phyloP scores from a whole-genome alignment of 495 filamentous ascomycete genomes.

The Penicillium lividum region DNA sequence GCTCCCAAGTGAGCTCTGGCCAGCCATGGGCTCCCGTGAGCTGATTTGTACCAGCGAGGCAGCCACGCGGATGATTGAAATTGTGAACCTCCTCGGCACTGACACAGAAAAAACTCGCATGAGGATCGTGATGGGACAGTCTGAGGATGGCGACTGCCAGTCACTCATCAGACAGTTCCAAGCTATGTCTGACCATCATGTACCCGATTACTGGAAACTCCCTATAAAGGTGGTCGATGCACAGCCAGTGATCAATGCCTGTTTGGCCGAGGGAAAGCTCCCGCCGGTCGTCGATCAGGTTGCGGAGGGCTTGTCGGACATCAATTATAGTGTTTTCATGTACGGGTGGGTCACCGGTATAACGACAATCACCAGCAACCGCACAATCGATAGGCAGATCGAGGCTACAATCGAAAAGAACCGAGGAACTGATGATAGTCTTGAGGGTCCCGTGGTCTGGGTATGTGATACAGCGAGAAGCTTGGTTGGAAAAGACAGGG shows the following conservation, averaged over 20 bases:
- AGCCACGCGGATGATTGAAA: constrained; percentile 62
- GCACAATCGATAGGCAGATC: constrained; percentile 62
- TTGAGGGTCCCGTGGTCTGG: constrained; percentile 60
- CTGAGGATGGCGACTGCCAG: constrained; percentile 27
- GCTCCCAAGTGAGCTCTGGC: constrained; percentile 62
- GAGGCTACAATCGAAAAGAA: constrained; percentile 51
- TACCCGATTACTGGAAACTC: constrained; percentile 51
- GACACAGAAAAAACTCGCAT: constrained; percentile 59
- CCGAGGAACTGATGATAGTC: constrained; percentile 38
- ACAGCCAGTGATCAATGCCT: constrained; percentile 31
- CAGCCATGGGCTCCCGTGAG: constrained; percentile 52
- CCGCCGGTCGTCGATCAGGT: constrained; percentile 43
- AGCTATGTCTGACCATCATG: constrained; percentile 49
- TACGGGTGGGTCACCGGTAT: constrained; percentile 62
- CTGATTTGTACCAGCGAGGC: constrained; percentile 67
- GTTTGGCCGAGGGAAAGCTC: constrained; percentile 30
- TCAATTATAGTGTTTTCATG: constrained; percentile 69
- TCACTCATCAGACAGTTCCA: constrained; percentile 44
- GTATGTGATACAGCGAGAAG: constrained; percentile 63
- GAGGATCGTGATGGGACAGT: constrained; percentile 52
- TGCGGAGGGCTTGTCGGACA: constrained; percentile 51
- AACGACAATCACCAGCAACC: constrained; percentile 69
- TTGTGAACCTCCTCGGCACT: constrained; percentile 67
- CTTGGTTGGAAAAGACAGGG: constrained; percentile 64
- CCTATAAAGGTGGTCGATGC: constrained; percentile 52